A percentile compares a stretch with the other conserved stretches of the same genome.
These are phyloP conservation scores for Cryphonectria japonica DNA, from an alignment of 2,329 filamentous ascomycete species.

Conservation along the genomic window DNA sequence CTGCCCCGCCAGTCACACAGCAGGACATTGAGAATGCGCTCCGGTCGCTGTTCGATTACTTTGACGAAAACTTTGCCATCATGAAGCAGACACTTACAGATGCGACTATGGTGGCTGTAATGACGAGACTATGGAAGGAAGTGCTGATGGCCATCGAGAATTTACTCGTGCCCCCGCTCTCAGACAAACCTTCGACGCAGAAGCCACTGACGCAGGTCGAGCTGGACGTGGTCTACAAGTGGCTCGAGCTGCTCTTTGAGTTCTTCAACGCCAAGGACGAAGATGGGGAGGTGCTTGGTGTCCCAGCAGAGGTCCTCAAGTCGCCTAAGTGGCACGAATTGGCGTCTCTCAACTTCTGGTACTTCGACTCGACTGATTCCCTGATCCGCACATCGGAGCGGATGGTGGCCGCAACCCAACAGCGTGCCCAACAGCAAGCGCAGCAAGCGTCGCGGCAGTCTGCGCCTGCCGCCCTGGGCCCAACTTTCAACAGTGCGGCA, in stretches of 20 bases:
- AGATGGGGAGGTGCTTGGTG: conserved; percentile 78
- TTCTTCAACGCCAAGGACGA: conserved; percentile 97
- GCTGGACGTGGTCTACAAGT: conserved; percentile 92
- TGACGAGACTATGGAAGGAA: conserved; percentile 98
- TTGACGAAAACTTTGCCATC: conserved; percentile 97
- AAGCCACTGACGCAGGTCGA: conserved; percentile 83
- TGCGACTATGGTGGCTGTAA: conserved; percentile 96
- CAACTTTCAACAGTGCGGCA: conserved; percentile 53
- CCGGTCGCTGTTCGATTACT: conserved; percentile 86
- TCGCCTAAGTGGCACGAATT: conserved; percentile 98
- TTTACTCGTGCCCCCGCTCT: conserved; percentile 88
- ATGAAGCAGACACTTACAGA: conserved; percentile 97
- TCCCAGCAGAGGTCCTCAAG: conserved; percentile 89
- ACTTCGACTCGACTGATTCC: conserved; percentile 89
- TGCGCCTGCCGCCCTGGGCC: conserved; percentile 43
- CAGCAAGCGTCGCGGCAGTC: conserved; percentile 43
- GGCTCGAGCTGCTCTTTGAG: conserved; percentile 85
- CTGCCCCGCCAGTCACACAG: conserved; percentile 63
- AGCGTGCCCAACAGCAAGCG: conserved; percentile 72
- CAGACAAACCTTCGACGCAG: conserved; percentile 90
- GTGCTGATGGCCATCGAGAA: conserved; percentile 89
- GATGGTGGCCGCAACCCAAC: conserved; percentile 86
- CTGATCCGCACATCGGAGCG: conserved; percentile 93
- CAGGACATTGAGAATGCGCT: conserved; percentile 80
- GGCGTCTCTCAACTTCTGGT: conserved; percentile 96